phyloP scores from a whole-genome alignment of 2,329 filamentous ascomycete species.

The Pseudogymnoascus destructans region DNA sequence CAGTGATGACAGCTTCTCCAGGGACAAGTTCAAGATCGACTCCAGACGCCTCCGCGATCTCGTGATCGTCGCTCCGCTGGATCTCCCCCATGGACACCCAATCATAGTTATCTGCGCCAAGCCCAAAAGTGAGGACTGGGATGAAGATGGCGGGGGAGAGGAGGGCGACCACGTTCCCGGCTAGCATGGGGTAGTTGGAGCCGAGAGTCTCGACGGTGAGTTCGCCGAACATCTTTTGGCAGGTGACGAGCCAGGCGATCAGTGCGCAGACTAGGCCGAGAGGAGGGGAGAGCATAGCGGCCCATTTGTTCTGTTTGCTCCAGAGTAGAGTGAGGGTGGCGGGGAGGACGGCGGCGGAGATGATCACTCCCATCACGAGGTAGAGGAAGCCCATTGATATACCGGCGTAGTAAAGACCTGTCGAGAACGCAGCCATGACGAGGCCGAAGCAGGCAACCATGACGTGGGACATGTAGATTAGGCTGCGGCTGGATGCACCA shows the following conservation, averaged over 20 bases:
- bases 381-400: conserved; percentile 85
- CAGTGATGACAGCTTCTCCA: conserved; percentile 31
- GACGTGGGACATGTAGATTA: conserved; percentile 69
- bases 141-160: conserved; percentile 65
- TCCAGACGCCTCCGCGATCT: conserved; percentile 49
- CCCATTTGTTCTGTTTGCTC: conserved; percentile 65
- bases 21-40: conserved; percentile 52
- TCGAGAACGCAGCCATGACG: conserved; percentile 65
- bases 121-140: conserved; percentile 62
- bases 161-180: conserved; percentile 71
- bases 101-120: conserved; percentile 57
- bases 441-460: conserved; percentile 63
- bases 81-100: conserved; percentile 75
- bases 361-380: conserved; percentile 83
- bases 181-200: conserved; percentile 77
- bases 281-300: conserved; percentile 55
- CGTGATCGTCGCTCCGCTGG: conserved; percentile 64
- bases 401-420: conserved; percentile 46
- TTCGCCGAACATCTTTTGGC: conserved; percentile 53
- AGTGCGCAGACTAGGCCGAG: conserved; percentile 56
- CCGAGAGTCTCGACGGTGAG: conserved; percentile 66
- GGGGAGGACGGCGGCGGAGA: conserved; percentile 72
- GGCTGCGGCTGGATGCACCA: conserved; percentile 54
- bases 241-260: conserved; percentile 66
- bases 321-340: conserved; percentile 70